phyloP scores from a whole-genome alignment of 2,329 filamentous ascomycete species.

The Gaeumannomyces tritici region DNA sequence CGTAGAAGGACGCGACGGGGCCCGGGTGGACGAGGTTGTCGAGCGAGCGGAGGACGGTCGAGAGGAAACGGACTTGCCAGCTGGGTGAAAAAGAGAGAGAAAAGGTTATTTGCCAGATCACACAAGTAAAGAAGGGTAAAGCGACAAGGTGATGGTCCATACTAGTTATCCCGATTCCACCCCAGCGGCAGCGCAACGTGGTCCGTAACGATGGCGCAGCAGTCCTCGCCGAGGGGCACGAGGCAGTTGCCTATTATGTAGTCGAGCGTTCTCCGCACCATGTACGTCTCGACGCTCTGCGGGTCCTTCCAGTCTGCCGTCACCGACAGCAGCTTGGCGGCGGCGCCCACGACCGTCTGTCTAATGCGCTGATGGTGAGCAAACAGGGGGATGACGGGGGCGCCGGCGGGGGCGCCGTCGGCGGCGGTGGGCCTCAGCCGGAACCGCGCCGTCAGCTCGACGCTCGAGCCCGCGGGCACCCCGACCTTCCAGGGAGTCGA shows the following conservation, averaged over 20 bases:
- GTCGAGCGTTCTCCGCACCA: slow-evolving; percentile 11
- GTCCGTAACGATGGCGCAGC: slow-evolving; percentile 9
- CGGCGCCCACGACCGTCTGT: background rate
- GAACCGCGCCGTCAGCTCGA: slow-evolving; percentile 2
- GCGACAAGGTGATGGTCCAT: background rate
- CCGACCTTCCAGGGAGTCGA: background rate
- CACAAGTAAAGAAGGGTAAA: background rate
- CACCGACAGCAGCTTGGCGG: background rate
- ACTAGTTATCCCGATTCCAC: slow-evolving; percentile 14
- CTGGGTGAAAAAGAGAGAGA: background rate
- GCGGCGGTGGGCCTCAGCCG: background rate
- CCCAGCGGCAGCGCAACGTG: slow-evolving; percentile 12
- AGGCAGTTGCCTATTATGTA: slow-evolving; percentile 12
- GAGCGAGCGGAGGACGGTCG: background rate
- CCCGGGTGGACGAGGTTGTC: slow-evolving; percentile 1
- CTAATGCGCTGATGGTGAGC: background rate
- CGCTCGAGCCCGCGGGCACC: background rate
- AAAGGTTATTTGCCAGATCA: background rate
- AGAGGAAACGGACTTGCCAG: slow-evolving; percentile 11
- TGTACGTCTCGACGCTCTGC: slow-evolving; percentile 7
- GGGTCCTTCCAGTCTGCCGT: background rate
- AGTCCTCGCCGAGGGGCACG: slow-evolving; percentile 3
- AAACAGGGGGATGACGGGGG: background rate
- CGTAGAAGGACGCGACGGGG: background rate
- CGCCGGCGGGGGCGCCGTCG: background rate